These are phyloP conservation scores for Pilasporangium apinafurcum DNA, from an alignment of 352 stramenopile genomes.

Conservation along the genomic window DNA sequence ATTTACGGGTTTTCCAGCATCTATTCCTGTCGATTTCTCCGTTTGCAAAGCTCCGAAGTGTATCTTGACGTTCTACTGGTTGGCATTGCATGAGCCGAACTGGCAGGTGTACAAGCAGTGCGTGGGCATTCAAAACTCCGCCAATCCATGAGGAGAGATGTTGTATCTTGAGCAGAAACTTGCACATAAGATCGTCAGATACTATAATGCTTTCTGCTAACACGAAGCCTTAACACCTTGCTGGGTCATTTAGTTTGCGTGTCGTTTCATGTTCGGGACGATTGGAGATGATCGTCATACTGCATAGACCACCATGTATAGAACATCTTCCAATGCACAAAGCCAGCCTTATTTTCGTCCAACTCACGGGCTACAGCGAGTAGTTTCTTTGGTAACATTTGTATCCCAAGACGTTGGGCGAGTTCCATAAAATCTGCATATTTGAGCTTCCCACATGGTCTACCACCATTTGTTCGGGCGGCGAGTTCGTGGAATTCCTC, in stretches of 20 bases:
- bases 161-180: too few relatives aligned
- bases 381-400: conserved; percentile 37
- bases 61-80: conserved; percentile 17
- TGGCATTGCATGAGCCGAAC: conserved; percentile 10
- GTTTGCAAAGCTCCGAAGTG: conserved; percentile 11
- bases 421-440: conserved; percentile 45
- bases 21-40: conserved; percentile 18
- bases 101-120: conserved; percentile 21
- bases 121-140: conserved; percentile 4
- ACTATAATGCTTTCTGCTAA: too few relatives aligned
- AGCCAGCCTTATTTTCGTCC: conserved; percentile 43
- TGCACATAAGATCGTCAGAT: too few relatives aligned
- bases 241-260: conserved; percentile 1
- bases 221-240: neutral
- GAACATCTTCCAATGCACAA: conserved; percentile 53
- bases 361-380: conserved; percentile 30
- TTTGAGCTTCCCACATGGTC: conserved; percentile 13
- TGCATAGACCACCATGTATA: conserved; percentile 60
- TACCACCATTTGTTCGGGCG: neutral
- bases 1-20: conserved; percentile 14
- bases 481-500: conserved; percentile 36
- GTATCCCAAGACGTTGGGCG: conserved; percentile 30
- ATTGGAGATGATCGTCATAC: conserved; percentile 11
- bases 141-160: too few relatives aligned
- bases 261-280: neutral